Conservation (phyloP, 2,329 filamentous ascomycete species). For the Blastomyces silverae region DNA sequence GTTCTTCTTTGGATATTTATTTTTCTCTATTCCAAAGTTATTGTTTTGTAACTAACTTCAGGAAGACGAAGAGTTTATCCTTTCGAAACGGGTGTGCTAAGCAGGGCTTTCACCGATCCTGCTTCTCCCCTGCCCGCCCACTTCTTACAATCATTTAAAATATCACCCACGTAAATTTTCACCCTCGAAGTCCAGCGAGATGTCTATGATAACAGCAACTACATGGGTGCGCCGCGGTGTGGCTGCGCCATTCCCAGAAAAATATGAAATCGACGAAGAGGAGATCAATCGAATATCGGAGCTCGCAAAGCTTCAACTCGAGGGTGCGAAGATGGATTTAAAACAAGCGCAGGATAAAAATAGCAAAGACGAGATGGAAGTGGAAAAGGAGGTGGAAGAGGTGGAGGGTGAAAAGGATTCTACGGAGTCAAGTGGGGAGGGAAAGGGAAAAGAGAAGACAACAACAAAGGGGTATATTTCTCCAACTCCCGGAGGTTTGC, state of each 20-base stretch:
- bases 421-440: slow-evolving; percentile 25
- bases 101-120: not conserved
- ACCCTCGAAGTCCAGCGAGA: slow-evolving; percentile 19
- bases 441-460: slow-evolving; percentile 22
- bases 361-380: slow-evolving; percentile 37
- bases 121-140: not conserved
- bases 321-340: slow-evolving; percentile 84
- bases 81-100: not conserved
- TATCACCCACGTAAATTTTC: not conserved
- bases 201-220: slow-evolving; percentile 67
- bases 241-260: slow-evolving; percentile 66
- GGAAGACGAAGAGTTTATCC: not conserved
- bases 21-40: not conserved
- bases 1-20: not conserved
- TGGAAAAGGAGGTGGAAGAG: slow-evolving; percentile 25
- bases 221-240: slow-evolving; percentile 71
- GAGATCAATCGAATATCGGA: slow-evolving; percentile 70
- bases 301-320: slow-evolving; percentile 70
- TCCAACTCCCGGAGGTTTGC: not conserved
- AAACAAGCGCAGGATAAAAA: slow-evolving; percentile 58
- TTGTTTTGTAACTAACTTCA: not conserved
- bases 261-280: slow-evolving; percentile 67
- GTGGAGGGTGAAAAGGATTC: slow-evolving; percentile 24
- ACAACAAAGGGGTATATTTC: slow-evolving; percentile 19
- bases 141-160: not conserved